Base-by-base conservation (phyloP, 2,329 filamentous ascomycete genomes). In the Coniochaeta sp. region DNA sequence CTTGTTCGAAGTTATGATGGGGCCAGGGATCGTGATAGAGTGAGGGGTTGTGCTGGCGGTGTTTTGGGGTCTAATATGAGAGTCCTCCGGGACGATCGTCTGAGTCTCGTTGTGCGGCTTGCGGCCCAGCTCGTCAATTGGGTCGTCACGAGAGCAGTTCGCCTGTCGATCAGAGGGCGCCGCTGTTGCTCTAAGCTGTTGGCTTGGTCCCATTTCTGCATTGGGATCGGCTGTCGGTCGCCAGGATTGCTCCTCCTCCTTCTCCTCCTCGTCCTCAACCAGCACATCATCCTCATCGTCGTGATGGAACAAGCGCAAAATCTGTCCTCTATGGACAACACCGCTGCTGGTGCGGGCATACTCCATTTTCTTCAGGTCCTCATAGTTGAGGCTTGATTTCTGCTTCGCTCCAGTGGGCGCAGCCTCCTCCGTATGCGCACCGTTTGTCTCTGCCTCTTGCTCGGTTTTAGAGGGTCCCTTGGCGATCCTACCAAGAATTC, bases 401-500 rank as follows among this genome's bases (percentile, higher is more conserved):
- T 14, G 9, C 26, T 9, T 33, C 19, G 52, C 2, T 3, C 12
- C 17, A 16, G 52, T 5, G 2, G 52, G 2, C 7, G 52, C 3
- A 24, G 6, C 11, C 47, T 52, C 47, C 8, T 28, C 31, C 14
- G 7, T 36, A 2, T 22, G 31, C 2, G 16, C 28, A 34, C 5
- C 52, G 5, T n/a, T 22, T 2, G 19, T 26, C n/a, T 12, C 17
- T 8, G 26, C 50, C 9, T 55, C 26, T 33, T 55, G 26, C 17
- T 55, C 50, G 6, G 26, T 11, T 9, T 38, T 31, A 17, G 31
- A 11, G 11, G 17, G 38, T 8, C 34, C 54, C 7, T 24, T 36
- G n/a, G 54, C 54, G 66, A 96, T 86, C 56, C 81, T 80, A 1
- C 89, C 87, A 4, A 96, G 78, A 62, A 91, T 83, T 52, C 82